These are phyloP conservation scores for Batkoa obscura DNA, from an alignment of 371 early-diverging fungal species.

Conservation along the genomic window DNA sequence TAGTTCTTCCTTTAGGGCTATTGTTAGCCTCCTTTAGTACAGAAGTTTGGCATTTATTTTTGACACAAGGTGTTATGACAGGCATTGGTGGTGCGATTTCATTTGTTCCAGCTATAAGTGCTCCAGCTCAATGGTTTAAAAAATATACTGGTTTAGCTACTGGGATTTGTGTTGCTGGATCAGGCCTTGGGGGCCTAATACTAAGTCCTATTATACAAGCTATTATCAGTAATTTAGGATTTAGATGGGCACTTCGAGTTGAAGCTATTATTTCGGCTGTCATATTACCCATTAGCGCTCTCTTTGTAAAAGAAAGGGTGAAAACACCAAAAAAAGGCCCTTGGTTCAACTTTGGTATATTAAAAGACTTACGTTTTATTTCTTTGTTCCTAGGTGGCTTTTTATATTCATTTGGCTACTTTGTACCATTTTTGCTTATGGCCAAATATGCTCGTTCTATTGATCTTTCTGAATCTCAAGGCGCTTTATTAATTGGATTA, in stretches of 20 bases:
- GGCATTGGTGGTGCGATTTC: constrained; percentile 29
- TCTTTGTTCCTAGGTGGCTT: constrained; percentile 8
- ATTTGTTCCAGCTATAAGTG: constrained; percentile 32
- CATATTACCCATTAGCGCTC: constrained; percentile 14
- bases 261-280: constrained; percentile 29
- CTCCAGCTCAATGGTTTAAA: constrained; percentile 53
- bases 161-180: constrained; percentile 54
- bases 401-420: constrained; percentile 13
- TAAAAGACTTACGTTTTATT: constrained; percentile 6
- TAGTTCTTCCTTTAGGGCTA: neutral
- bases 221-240: constrained; percentile 29
- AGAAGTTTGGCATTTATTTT: constrained; percentile 29
- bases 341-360: neutral
- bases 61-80: constrained; percentile 26
- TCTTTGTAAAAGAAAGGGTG: neutral
- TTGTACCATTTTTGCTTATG: constrained; percentile 4
- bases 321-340: neutral
- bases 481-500: constrained; percentile 26
- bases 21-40: constrained; percentile 1
- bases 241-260: constrained; percentile 38
- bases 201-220: constrained; percentile 35
- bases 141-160: constrained; percentile 45
- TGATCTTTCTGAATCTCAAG: constrained; percentile 13
- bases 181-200: constrained; percentile 57
- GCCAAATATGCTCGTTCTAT: constrained; percentile 6